These are phyloP conservation scores for Microglena sp. DNA, from an alignment of 139 green algal genomes.

Conservation along the genomic window DNA sequence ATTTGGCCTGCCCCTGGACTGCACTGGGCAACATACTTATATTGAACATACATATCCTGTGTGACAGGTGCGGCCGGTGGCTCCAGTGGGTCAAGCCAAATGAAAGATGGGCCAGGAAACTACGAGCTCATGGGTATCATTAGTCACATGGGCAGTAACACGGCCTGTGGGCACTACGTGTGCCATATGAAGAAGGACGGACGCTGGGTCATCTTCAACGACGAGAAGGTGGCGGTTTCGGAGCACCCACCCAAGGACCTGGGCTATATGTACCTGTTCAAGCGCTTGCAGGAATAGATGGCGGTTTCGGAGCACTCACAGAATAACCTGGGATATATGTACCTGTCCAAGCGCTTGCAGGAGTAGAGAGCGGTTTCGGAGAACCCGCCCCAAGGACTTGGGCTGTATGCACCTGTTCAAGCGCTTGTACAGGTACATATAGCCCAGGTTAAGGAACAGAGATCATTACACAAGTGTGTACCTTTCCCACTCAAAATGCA, in stretches of 20 bases:
- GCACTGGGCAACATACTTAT: no score
- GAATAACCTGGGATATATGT: slow-evolving; percentile 88
- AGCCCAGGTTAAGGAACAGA: no score
- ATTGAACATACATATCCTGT: no score
- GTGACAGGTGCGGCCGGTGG: slow-evolving; percentile 3
- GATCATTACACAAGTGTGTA: no score
- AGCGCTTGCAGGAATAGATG: slow-evolving; percentile 14
- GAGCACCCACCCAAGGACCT: slow-evolving; percentile 70
- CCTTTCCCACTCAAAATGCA: no score
- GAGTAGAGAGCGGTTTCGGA: slow-evolving; percentile 32
- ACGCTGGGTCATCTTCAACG: slow-evolving; percentile 93
- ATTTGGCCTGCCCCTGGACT: no score
- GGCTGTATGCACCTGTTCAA: slow-evolving; percentile 94
- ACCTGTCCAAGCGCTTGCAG: slow-evolving; percentile 64
- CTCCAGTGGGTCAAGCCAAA: slow-evolving; percentile 1
- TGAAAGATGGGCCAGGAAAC: slow-evolving; percentile 51
- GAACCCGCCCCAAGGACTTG: slow-evolving; percentile 67
- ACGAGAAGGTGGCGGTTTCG: slow-evolving; percentile 90
- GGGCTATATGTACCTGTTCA: slow-evolving; percentile 94
- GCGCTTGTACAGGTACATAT: slow-evolving; percentile 12
- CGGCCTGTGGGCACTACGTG: slow-evolving; percentile 93
- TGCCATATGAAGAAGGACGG: slow-evolving; percentile 72
- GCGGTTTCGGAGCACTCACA: slow-evolving; percentile 59
- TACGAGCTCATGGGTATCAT: slow-evolving; percentile 89
- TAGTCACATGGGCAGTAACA: slow-evolving; percentile 90